Evolutionary conservation across 352 stramenopile species (phyloP).

Genomic region (Phytophthora crassamura): DNA sequence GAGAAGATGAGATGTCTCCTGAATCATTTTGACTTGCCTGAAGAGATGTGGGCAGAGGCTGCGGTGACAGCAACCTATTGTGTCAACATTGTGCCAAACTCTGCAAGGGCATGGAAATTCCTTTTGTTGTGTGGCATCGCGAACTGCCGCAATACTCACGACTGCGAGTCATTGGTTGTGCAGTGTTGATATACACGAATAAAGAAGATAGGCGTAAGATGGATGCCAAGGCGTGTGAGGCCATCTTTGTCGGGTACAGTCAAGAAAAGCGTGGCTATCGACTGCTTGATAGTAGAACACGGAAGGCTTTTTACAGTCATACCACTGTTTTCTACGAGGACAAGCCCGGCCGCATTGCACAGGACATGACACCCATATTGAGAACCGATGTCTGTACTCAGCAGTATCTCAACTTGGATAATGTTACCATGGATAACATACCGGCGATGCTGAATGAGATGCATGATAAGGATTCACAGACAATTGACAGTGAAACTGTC

Average conservation of each 20-base stretch:
- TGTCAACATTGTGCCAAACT: background rate
- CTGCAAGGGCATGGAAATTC: background rate
- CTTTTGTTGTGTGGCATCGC: background rate
- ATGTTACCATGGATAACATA: background rate
- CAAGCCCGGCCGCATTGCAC: constrained; percentile 10
- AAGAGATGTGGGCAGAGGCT: background rate
- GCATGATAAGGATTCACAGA: background rate
- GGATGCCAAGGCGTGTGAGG: constrained; percentile 7
- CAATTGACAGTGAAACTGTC: too few species aligned
- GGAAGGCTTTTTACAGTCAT: too few species aligned
- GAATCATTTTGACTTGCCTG: background rate
- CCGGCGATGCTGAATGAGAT: background rate
- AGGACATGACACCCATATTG: background rate
- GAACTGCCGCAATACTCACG: background rate
- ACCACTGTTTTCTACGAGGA: constrained; percentile 14
- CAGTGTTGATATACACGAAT: constrained; percentile 1
- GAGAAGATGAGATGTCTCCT: background rate
- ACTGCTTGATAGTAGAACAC: constrained; percentile 9
- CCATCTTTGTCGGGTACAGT: constrained; percentile 12
- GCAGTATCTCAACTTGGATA: constrained; percentile 13
- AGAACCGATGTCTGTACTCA: too few species aligned
- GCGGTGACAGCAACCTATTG: background rate
- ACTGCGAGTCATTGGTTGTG: too few species aligned
- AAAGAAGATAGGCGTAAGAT: constrained; percentile 19
- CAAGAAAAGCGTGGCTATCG: constrained; percentile 10